phyloP scores from a whole-genome alignment of 2,329 filamentous ascomycete species.

The Xylaria multiplex region DNA sequence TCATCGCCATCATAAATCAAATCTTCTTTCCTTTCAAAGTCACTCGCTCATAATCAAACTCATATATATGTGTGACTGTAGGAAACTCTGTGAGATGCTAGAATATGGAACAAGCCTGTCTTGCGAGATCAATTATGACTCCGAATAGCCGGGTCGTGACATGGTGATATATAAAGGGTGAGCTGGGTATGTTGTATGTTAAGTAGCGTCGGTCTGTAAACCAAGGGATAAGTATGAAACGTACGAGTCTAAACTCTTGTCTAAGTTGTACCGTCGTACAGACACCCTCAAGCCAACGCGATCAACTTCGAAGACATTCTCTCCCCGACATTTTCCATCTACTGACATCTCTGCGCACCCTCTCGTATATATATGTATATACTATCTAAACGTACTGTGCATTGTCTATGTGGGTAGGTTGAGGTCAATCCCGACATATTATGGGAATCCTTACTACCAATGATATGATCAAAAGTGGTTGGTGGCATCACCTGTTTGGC shows the following conservation, averaged over 20 bases:
- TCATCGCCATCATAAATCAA: neutral
- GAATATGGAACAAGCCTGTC: slow-evolving; percentile 9
- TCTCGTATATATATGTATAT: slow-evolving; percentile 13
- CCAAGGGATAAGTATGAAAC: slow-evolving; percentile 1
- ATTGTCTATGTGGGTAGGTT: slow-evolving; percentile 13
- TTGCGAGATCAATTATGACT: slow-evolving; percentile 1
- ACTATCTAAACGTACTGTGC: slow-evolving; percentile 13
- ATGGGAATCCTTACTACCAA: neutral
- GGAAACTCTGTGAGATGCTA: slow-evolving; percentile 4
- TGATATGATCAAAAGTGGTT: neutral
- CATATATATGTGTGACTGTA: neutral
- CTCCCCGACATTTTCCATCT: slow-evolving; percentile 7
- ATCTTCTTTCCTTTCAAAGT: neutral
- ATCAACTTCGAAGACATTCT: slow-evolving; percentile 5
- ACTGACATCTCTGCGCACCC: neutral
- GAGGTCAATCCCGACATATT: neutral
- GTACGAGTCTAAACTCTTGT: slow-evolving; percentile 24
- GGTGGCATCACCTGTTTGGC: slow-evolving; percentile 33
- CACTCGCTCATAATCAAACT: neutral
- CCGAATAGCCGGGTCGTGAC: neutral
- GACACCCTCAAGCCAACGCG: neutral
- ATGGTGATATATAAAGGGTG: neutral
- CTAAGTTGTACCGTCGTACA: slow-evolving; percentile 7
- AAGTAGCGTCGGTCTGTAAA: slow-evolving; percentile 6
- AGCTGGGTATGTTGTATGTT: neutral